phyloP scores from a whole-genome alignment of 176 grass and related monocot species.

The Oryza longistaminata region DNA sequence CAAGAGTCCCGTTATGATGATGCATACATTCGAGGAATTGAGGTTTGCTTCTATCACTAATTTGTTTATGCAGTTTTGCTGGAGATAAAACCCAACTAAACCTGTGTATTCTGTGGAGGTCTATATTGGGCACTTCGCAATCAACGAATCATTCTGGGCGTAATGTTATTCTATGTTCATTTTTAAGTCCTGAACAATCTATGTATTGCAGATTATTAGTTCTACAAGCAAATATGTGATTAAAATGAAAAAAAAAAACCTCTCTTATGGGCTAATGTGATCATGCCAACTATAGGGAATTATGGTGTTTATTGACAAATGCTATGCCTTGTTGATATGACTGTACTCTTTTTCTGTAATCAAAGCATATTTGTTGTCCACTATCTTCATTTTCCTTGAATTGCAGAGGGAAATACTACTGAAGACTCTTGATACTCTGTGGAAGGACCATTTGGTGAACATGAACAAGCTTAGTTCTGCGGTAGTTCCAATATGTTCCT shows the following conservation, averaged over 20 bases:
- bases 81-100: conserved; percentile 25
- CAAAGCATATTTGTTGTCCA: conserved; percentile 1
- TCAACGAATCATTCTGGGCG: not conserved
- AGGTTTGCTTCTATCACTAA: conserved; percentile 53
- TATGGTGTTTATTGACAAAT: not conserved
- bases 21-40: conserved; percentile 71
- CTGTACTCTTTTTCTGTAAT: not conserved
- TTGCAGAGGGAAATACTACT: conserved; percentile 85
- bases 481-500: conserved; percentile 42
- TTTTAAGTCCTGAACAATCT: not conserved
- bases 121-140: conserved; percentile 19
- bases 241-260: conserved; percentile 1
- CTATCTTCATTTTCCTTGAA: conserved; percentile 33
- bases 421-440: conserved; percentile 80
- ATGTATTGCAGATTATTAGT: not conserved
- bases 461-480: conserved; percentile 99
- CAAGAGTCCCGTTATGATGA: conserved; percentile 80
- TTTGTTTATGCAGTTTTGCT: conserved; percentile 17
- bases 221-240: not conserved
- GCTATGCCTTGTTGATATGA: not conserved
- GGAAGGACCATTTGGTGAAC: conserved; percentile 98
- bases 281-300: not conserved
- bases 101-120: not conserved
- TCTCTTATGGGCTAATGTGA: not conserved
- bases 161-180: conserved; percentile 1